Evolutionary conservation across 1,284 basidiomycete genomes (phyloP).

Genomic region (Ustilago xerochloae): DNA sequence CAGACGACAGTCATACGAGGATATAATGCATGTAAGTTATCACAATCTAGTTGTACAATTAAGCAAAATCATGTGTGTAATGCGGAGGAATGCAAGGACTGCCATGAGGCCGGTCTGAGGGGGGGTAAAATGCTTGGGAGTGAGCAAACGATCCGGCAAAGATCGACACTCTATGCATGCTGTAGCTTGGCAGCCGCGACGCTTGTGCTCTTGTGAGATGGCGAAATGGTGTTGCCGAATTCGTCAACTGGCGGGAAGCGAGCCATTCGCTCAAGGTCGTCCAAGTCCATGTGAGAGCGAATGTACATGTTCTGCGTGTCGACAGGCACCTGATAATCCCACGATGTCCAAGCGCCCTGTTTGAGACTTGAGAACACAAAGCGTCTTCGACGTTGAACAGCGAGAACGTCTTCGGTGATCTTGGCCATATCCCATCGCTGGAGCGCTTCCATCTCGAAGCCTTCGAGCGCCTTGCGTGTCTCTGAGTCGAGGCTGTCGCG

Average conservation of each 20-base stretch:
- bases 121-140: too few relatives aligned
- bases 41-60: not conserved
- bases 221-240: slow-evolving; percentile 13
- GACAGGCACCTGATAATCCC: slow-evolving; percentile 40
- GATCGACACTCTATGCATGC: slow-evolving; percentile 1
- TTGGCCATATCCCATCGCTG: slow-evolving; percentile 35
- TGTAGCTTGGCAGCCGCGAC: not conserved
- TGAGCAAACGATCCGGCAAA: too few relatives aligned
- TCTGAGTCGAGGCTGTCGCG: slow-evolving; percentile 17
- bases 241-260: slow-evolving; percentile 40
- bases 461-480: slow-evolving; percentile 25
- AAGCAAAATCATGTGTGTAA: not conserved
- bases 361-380: slow-evolving; percentile 40
- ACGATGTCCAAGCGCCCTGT: slow-evolving; percentile 38
- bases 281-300: slow-evolving; percentile 36
- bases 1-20: not conserved
- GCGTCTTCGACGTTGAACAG: slow-evolving; percentile 31
- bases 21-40: not conserved
- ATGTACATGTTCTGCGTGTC: slow-evolving; percentile 44
- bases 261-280: slow-evolving; percentile 44
- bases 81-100: not conserved
- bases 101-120: not conserved
- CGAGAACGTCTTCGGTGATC: slow-evolving; percentile 39
- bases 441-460: slow-evolving; percentile 20
- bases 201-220: not conserved